Conservation (phyloP, 108 stramenopile species). For the Cyclotella sp. region DNA sequence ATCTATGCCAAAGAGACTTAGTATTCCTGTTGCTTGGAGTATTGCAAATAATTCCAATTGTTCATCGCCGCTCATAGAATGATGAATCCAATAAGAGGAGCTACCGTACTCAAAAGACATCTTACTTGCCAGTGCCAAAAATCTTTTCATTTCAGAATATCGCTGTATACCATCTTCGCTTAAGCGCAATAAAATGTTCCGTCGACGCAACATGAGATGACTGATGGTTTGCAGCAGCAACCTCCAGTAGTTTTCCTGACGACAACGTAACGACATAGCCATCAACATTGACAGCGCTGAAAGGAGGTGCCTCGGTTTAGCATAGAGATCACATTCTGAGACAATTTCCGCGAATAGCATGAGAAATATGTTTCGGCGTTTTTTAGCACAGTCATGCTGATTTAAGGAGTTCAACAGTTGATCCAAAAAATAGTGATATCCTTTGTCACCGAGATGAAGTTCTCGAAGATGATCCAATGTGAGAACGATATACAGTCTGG, state of each 20-base stretch:
- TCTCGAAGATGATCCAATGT: conserved; percentile 10
- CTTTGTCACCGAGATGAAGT: conserved; percentile 5
- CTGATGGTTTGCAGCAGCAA: conserved; percentile 24
- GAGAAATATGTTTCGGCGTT: not conserved
- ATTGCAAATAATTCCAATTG: not conserved
- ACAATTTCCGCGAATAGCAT: conserved; percentile 50
- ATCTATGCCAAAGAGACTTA: not conserved
- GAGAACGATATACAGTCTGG: not conserved
- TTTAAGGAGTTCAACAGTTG: not conserved
- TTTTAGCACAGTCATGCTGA: not conserved
- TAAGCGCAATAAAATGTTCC: conserved; percentile 24
- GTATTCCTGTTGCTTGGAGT: not conserved
- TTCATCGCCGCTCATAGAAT: conserved; percentile 6
- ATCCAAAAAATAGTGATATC: conserved; percentile 8
- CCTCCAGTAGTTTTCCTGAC: not conserved
- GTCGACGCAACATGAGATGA: conserved; percentile 43
- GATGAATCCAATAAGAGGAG: conserved; percentile 28
- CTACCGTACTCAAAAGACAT: conserved; percentile 33
- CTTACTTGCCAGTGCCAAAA: conserved; percentile 4
- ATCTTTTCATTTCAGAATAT: conserved; percentile 6
- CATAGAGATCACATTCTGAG: conserved; percentile 34
- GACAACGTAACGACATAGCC: conserved; percentile 14
- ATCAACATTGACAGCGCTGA: conserved; percentile 25
- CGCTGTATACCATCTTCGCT: not conserved
- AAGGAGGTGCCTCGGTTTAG: conserved; percentile 20